Base-by-base conservation (phyloP, 106 monocot genomes). In the Gastrodia elata region DNA sequence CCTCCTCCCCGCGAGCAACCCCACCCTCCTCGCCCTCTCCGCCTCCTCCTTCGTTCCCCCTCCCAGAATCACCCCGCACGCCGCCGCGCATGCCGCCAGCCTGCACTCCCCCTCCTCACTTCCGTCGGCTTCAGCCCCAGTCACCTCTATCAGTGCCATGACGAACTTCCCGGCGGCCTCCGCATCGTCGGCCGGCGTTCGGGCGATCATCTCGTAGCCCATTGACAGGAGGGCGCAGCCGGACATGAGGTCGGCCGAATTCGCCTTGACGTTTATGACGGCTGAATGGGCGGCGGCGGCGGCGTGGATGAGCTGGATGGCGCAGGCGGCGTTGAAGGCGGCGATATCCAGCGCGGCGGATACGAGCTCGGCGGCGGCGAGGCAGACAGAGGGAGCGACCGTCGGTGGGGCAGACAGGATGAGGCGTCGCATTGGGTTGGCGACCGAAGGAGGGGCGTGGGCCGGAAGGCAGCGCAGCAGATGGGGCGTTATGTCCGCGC, bases 321-420 rank as follows among this genome's bases (percentile, higher is more conserved):
- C 71, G 78, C 71, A 71, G 16, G 71, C 78, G 41, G 71, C 64
- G 78, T 32, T 28, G 32, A 78, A 16, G 40, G 71, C 78, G 40
- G 71, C 78, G 20, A 22, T 4, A 14, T 72, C 14, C 2, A 24
- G 15, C 15, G 4, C 0, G 2, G 71, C 71, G 18, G 64, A 18
- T 15, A 78, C 78, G 64, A 78, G 72, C 24, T 64, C 61, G 71
- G 30, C 8, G 61, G 61, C 61, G 42, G 78, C 43, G 49, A 78
- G 40, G 52, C 72, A 72, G 64, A 72, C 64, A 25, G 72, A 39
- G 27, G 78, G 61, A 43, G 78, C 70, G 36, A 77, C 16, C 13
- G 77, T 70, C 20, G 39, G 69, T 1, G 78, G 42, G 15, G 57
- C 36, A 22, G 52, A 6, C 64, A 44, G 22, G 44, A 44, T 35